These are phyloP conservation scores for Parachlorella kessleri DNA, from an alignment of 139 green algal species.

Conservation along the genomic window DNA sequence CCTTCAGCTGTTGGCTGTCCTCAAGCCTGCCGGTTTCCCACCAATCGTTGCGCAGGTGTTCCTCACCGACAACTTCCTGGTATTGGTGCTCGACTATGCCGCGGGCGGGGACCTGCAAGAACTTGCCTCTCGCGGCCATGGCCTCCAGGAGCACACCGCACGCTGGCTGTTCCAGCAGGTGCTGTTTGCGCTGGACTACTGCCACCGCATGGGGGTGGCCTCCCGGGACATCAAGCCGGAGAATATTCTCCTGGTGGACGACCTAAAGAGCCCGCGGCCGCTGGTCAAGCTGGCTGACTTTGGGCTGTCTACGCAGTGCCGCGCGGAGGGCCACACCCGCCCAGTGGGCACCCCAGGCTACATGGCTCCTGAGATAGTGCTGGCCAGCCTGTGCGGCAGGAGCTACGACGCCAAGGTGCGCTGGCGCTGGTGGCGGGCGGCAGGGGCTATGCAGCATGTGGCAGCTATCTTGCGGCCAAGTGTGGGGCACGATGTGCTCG, in stretches of 20 bases:
- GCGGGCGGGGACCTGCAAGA: constrained; percentile 52
- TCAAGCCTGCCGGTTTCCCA: no score
- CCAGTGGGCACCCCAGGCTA: constrained; percentile 11
- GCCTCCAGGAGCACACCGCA: constrained; percentile 15
- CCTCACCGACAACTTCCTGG: constrained; percentile 41
- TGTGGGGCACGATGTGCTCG: no score
- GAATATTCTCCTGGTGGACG: constrained; percentile 32
- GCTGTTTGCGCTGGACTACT: constrained; percentile 33
- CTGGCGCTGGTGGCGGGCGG: no score
- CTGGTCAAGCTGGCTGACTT: constrained; percentile 58
- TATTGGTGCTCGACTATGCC: constrained; percentile 56
- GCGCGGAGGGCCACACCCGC: no score
- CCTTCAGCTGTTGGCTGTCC: no score
- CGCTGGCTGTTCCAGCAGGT: constrained; percentile 36
- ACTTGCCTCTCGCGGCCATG: not conserved
- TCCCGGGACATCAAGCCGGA: constrained; percentile 41
- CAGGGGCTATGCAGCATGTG: no score
- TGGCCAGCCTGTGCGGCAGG: not conserved
- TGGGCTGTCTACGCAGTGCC: constrained; percentile 55
- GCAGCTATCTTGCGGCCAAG: no score
- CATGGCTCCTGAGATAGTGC: constrained; percentile 10
- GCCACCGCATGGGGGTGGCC: constrained; percentile 28
- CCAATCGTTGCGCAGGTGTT: no score
- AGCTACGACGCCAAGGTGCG: not conserved
- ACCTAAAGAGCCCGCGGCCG: constrained; percentile 4